Conservation (phyloP, 495 filamentous ascomycete species). For the Melanomma pulvis-pyrius region DNA sequence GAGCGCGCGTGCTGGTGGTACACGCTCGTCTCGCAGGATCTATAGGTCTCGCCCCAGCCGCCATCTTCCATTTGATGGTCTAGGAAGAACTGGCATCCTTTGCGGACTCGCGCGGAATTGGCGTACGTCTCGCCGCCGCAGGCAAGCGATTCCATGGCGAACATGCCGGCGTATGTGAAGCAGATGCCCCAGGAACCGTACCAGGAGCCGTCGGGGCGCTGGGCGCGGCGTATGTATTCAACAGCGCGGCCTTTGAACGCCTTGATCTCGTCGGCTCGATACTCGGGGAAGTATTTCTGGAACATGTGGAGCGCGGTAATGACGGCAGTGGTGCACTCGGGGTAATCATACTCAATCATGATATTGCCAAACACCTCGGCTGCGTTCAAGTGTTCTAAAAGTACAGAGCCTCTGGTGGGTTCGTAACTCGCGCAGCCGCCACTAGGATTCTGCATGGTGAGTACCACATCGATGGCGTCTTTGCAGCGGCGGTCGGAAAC, state of each 20-base stretch:
- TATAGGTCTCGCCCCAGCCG: conserved; percentile 96
- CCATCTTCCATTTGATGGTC: conserved; percentile 82
- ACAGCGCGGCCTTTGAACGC: conserved; percentile 70
- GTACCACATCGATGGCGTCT: conserved; percentile 84
- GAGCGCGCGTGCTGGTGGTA: conserved; percentile 65
- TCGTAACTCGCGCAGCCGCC: conserved; percentile 94
- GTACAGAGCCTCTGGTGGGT: conserved; percentile 71
- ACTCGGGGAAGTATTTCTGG: conserved; percentile 75
- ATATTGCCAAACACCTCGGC: conserved; percentile 96
- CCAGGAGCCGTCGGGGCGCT: conserved; percentile 86
- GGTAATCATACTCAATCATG: conserved; percentile 98
- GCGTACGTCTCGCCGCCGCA: conserved; percentile 79
- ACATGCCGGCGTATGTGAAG: conserved; percentile 95
- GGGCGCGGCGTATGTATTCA: conserved; percentile 75
- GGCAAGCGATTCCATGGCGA: conserved; percentile 83
- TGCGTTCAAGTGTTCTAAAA: conserved; percentile 84
- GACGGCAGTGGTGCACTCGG: conserved; percentile 94
- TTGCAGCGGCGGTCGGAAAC: conserved; percentile 75
- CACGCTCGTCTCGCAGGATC: conserved; percentile 67
- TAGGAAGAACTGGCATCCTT: conserved; percentile 83
- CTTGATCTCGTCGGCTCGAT: conserved; percentile 75
- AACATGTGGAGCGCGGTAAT: conserved; percentile 89
- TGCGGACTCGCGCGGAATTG: conserved; percentile 68
- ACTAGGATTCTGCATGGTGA: conserved; percentile 87
- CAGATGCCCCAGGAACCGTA: conserved; percentile 98